Conservation (phyloP, 208 protist species). For the Trypanosoma caninum region DNA sequence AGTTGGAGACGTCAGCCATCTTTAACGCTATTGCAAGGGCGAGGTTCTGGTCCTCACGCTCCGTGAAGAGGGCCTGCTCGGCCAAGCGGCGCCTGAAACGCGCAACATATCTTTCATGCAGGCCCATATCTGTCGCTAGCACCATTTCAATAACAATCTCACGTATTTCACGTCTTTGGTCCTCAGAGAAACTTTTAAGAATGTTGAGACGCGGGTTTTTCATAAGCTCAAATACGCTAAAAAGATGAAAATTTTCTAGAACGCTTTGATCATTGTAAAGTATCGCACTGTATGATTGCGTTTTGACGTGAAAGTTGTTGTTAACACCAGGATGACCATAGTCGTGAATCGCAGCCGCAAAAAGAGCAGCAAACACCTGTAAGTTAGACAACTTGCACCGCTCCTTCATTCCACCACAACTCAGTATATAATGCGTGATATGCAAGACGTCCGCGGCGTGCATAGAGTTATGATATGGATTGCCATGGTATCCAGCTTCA, state of each 20-base stretch:
- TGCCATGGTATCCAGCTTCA: constrained; percentile 89
- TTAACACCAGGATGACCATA: constrained; percentile 96
- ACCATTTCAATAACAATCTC: constrained; percentile 92
- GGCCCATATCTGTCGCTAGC: constrained; percentile 93
- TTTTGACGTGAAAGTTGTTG: constrained; percentile 92
- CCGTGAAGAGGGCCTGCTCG: constrained; percentile 57
- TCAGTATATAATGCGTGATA: constrained; percentile 85
- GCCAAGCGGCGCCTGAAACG: constrained; percentile 64
- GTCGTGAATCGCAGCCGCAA: constrained; percentile 95
- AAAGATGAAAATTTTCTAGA: constrained; percentile 94
- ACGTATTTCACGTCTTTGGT: constrained; percentile 80
- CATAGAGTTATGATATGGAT: constrained; percentile 94
- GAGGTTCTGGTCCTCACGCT: constrained; percentile 80
- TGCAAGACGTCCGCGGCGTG: constrained; percentile 91
- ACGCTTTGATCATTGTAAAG: constrained; percentile 95
- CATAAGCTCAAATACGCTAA: constrained; percentile 90
- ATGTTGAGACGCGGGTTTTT: constrained; percentile 83
- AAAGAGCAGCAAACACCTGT: constrained; percentile 88
- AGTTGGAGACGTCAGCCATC: constrained; percentile 95
- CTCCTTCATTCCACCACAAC: constrained; percentile 61
- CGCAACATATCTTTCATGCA: constrained; percentile 85
- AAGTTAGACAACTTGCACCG: constrained; percentile 69
- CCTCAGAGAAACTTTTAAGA: constrained; percentile 64
- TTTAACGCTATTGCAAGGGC: constrained; percentile 91
- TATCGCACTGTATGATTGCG: constrained; percentile 77